A percentile compares a stretch with the other conserved stretches of the same genome.
Evolutionary conservation across 2,329 filamentous ascomycete genomes (phyloP).

Genomic region (Fusarium bactridioides): DNA sequence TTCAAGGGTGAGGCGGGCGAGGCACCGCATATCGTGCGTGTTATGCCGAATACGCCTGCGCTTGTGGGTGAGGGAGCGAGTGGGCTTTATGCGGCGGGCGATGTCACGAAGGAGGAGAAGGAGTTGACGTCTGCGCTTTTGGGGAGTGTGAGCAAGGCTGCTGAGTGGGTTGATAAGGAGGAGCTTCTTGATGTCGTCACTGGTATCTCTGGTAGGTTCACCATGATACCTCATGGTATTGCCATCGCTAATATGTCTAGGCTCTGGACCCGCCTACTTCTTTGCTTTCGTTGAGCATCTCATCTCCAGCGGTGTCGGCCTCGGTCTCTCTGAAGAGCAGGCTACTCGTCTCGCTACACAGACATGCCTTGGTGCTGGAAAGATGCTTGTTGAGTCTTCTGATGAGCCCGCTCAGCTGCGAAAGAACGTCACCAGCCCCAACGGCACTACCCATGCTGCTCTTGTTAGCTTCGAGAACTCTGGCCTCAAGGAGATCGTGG

Average conservation of each 20-base stretch:
- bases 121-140: conserved; percentile 53
- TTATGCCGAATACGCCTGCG: conserved; percentile 63
- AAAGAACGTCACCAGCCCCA: conserved; percentile 61
- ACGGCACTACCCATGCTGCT: conserved; percentile 60
- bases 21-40: conserved; percentile 56
- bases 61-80: conserved; percentile 60
- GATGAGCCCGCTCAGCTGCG: conserved; percentile 57
- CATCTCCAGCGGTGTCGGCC: conserved; percentile 52
- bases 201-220: conserved; percentile 54
- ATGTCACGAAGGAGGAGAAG: conserved; percentile 53
- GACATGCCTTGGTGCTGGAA: conserved; percentile 60
- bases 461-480: conserved; percentile 57
- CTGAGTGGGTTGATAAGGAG: conserved; percentile 60
- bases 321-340: conserved; percentile 57
- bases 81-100: conserved; percentile 54
- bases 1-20: conserved; percentile 48
- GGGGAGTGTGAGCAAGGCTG: conserved; percentile 55
- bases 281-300: conserved; percentile 62
- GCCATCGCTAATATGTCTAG: conserved; percentile 38
- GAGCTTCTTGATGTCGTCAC: conserved; percentile 60
- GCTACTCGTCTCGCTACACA: conserved; percentile 59
- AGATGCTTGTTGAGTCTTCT: conserved; percentile 58
- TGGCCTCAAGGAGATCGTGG: conserved; percentile 53
- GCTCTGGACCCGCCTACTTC: conserved; percentile 61
- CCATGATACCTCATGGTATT: fast-evolving